Base-by-base conservation (phyloP, 345 rosid species). In the Gossypium thurberi region DNA sequence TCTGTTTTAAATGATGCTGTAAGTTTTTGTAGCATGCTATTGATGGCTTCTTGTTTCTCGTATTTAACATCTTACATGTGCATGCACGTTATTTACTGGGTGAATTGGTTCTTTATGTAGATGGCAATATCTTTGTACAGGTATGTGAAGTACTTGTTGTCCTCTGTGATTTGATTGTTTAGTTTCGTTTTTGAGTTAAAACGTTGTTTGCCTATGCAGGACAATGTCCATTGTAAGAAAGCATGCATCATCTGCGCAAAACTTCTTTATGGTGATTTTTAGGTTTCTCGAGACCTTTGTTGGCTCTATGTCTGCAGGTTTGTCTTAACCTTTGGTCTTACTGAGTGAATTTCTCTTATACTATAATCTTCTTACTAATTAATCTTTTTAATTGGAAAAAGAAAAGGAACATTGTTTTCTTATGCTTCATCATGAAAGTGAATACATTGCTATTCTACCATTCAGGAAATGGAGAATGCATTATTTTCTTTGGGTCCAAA, bases 1-100 rank as follows among this genome's bases (percentile, higher is more conserved):
- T 95, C 98, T 21, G 99, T 95, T 76, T 84, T 95, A 75, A 95
- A 95, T 81, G 99, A 95, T 72, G 99, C 99, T n/a, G 99, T 95
- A 84, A 84, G 91, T 78, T 78, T 73, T 73, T 52, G 46, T 66
- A 75, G 23, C 23, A 73, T 62, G 75, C 72, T 56, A 18, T 26
- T 12, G 3, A 55, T 72, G n/a, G 52, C 26, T 68, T 33, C 57
- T 57, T 28, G 8, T 74, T 71, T 73, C 9, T 28, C 77, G 64
- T 51, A 62, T 53, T 76, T 69, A 10, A 69, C 43, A 75, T 73
- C 67, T 79, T 71, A 65, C 11, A n/a, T 23, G 13, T 2, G 9
- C 53, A 26, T 60, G 57, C 53, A 23, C 50, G 42, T 62, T 56
- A 33, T 48, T 69, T 59, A 77, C 70, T 43, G 44, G 46, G 44